Evolutionary conservation across 805 yeast species (phyloP).

Genomic region (Teunomyces panamensis): DNA sequence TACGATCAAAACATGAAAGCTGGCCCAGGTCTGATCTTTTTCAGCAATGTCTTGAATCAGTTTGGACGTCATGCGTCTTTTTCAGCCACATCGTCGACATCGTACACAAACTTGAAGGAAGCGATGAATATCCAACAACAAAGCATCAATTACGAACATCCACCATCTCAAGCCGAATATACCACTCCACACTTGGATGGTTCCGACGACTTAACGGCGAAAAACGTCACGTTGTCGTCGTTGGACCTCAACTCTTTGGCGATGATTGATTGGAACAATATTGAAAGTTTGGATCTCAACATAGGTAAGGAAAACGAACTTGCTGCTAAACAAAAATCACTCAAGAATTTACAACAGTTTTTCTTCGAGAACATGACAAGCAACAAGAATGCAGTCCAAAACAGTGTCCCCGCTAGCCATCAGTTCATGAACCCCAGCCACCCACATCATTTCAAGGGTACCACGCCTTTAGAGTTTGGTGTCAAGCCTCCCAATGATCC

Average conservation of each 20-base stretch:
- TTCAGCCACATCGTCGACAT: slow-evolving; percentile 59
- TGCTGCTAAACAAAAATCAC: slow-evolving; percentile 8
- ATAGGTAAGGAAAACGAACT: slow-evolving; percentile 5
- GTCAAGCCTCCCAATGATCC: slow-evolving; percentile 20
- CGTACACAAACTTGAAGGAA: slow-evolving; percentile 56
- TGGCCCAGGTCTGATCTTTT: background rate
- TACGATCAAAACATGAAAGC: background rate
- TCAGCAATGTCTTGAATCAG: slow-evolving; percentile 4
- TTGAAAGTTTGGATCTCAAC: slow-evolving; percentile 25
- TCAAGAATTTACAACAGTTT: slow-evolving; percentile 12
- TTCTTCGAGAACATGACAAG: slow-evolving; percentile 7
- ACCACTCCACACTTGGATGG: slow-evolving; percentile 76
- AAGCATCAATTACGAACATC: slow-evolving; percentile 34
- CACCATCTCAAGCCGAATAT: slow-evolving; percentile 70
- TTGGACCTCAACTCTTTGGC: slow-evolving; percentile 37
- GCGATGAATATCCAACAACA: slow-evolving; percentile 32
- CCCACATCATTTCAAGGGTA: slow-evolving; percentile 39
- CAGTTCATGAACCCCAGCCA: slow-evolving; percentile 36
- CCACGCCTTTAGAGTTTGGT: slow-evolving; percentile 37
- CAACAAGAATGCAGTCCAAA: background rate
- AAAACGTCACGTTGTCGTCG: slow-evolving; percentile 28
- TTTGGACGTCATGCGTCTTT: slow-evolving; percentile 52
- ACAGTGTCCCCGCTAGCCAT: background rate
- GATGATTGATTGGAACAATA: slow-evolving; percentile 24
- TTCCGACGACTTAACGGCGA: slow-evolving; percentile 36